Base-by-base conservation (phyloP, 192 early-diverging fungal genomes). In the Rhizoclosmatium sp. region DNA sequence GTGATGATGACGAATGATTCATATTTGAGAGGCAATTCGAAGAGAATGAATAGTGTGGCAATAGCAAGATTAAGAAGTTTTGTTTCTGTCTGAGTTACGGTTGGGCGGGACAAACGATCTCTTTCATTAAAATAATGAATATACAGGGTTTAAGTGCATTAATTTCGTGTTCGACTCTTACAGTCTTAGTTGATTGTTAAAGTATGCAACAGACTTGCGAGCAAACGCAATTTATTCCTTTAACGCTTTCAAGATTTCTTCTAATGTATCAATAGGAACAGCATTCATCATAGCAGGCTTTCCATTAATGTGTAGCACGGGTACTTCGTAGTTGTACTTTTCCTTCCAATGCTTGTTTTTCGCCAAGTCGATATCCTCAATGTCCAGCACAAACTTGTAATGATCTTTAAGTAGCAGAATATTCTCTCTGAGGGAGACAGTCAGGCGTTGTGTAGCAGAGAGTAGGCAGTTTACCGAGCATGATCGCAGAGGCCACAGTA, bases 401-500 rank as follows among this genome's bases (percentile, higher is more conserved):
- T 41, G 19, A 9, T 40, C 4, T 2, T 41, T 7, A 14, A 68
- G 72, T 16, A 59, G 62, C 7, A 62, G 59, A 45, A 75, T 64
- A n/a, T 60, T 60, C 16, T 75, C 72, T 56, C 69, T 78, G 59
- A 3, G 46, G 7, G 23, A 10, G 4, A 46, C 7, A 7, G 21
- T 41, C 74, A 78, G 71, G 9, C 60, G 64, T 3, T 16, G 40
- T n/a, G 65, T 76, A 21, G 40, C 39, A 44, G 23, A 44, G 69
- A 21, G 14, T 49, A 31, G 21, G 76, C n/a, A 5, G 68, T 46
- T 46, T 83, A 78, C 59, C 82, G 75, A 3, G 84, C 84, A 46
- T 81, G 72, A 47, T 85, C 84, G 79, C 87, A 88, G 2, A 88
- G 76, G 3, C 85, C 85, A 64, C 87, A 88, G 78, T 86, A 85